phyloP scores from a whole-genome alignment of 257 asterid genomes.

The Solanum rostratum region DNA sequence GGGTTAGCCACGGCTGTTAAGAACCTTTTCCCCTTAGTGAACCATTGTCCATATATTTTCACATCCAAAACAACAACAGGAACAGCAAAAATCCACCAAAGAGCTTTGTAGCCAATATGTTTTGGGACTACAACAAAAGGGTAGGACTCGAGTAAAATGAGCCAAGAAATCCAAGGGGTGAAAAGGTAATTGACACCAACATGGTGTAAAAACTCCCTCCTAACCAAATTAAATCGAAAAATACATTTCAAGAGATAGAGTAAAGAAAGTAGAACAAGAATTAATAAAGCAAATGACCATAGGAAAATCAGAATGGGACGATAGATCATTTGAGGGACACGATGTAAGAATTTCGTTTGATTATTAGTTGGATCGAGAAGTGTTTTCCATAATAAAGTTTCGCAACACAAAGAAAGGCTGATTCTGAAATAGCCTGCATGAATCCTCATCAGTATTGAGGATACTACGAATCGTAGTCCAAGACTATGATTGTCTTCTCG shows the following conservation, averaged over 20 bases:
- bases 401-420: conserved; percentile 44
- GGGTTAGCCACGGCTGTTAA: conserved; percentile 57
- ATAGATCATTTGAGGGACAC: conserved; percentile 10
- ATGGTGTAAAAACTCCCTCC: conserved; percentile 42
- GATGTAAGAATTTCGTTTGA: conserved; percentile 1
- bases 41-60: conserved; percentile 67
- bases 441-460: conserved; percentile 21
- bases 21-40: conserved; percentile 40
- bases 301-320: conserved; percentile 6
- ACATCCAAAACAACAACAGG: conserved; percentile 47
- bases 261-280: conserved; percentile 31
- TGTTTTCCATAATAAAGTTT: conserved; percentile 51
- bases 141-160: conserved; percentile 40
- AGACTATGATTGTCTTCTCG: background rate
- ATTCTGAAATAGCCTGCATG: conserved; percentile 66
- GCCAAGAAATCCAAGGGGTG: conserved; percentile 78
- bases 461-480: background rate
- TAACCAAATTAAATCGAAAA: conserved; percentile 26
- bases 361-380: conserved; percentile 24
- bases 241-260: conserved; percentile 38
- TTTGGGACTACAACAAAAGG: conserved; percentile 31
- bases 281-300: conserved; percentile 34
- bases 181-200: conserved; percentile 61
- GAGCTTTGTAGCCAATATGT: conserved; percentile 6
- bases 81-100: conserved; percentile 46